phyloP scores from a whole-genome alignment of 345 rosid genomes.

The Eucalyptus camaldulensis region DNA sequence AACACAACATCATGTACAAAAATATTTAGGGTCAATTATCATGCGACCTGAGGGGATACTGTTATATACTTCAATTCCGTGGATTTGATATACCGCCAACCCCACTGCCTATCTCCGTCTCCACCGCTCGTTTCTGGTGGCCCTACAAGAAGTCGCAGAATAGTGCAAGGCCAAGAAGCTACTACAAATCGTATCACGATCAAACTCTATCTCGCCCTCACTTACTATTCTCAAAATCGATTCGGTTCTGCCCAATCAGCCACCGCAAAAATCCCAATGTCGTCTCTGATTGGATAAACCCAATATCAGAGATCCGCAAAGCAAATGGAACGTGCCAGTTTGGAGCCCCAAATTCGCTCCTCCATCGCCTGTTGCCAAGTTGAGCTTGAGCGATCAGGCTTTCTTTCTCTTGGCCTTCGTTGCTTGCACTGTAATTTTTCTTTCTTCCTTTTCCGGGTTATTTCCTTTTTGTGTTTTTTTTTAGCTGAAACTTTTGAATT shows the following conservation, averaged over 20 bases:
- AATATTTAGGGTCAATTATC: not conserved
- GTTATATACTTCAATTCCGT: not conserved
- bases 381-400: conserved; percentile 59
- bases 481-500: not conserved
- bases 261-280: no score
- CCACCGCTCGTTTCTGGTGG: not conserved
- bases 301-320: conserved; percentile 6
- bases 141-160: not conserved
- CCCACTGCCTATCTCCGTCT: not conserved
- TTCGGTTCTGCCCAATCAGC: not conserved
- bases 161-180: not conserved
- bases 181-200: not conserved
- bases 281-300: not conserved
- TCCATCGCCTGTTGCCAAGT: conserved; percentile 19
- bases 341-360: conserved; percentile 28
- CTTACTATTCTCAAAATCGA: not conserved
- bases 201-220: not conserved
- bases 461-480: not conserved
- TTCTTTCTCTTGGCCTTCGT: conserved; percentile 49
- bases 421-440: conserved; percentile 57
- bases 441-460: not conserved
- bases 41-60: not conserved
- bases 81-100: not conserved
- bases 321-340: conserved; percentile 31
- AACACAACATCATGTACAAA: not conserved